Conservation (phyloP, 768 basidiomycete species). For the Epithele typhae region DNA sequence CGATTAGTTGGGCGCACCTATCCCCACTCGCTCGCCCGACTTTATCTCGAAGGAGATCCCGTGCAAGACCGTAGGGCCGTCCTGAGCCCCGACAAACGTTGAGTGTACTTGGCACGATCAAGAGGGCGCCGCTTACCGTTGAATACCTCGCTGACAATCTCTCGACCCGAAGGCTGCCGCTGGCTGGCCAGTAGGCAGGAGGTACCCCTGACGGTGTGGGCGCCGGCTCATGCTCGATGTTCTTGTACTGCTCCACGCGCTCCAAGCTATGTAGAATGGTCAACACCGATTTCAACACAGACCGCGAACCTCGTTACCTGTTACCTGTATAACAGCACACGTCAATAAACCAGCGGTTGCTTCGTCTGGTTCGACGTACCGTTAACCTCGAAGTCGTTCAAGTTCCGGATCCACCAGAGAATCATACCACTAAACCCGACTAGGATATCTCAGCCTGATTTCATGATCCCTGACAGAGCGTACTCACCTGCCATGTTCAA, state of each 20-base stretch:
- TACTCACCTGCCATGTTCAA: constrained; percentile 38
- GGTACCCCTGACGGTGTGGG: constrained; percentile 37
- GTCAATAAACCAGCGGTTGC: no score
- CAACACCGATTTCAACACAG: no score
- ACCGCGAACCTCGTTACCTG: no score
- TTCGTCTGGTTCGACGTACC: no score
- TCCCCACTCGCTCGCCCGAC: constrained; percentile 56
- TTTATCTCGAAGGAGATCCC: constrained; percentile 46
- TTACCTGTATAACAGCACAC: no score
- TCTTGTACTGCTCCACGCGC: constrained; percentile 47
- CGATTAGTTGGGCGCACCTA: constrained; percentile 24
- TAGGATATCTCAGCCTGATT: no score
- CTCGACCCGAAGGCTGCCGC: constrained; percentile 44
- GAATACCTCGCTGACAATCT: constrained; percentile 45
- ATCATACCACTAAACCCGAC: constrained; percentile 58
- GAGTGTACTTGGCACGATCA: no score
- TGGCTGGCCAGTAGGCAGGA: constrained; percentile 59
- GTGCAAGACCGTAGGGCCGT: constrained; percentile 52
- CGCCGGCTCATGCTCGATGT: constrained; percentile 47
- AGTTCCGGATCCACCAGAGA: constrained; percentile 43
- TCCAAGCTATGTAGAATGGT: constrained; percentile 41
- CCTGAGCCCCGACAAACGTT: constrained; percentile 13
- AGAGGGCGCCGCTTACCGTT: background rate
- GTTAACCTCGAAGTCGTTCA: constrained; percentile 43
- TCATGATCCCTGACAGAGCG: no score